Conservation (phyloP, 164 flowering plant genomes). For the Vitis vinifera region ASM3070453v1 NC_081820.1:2602001-2602500, state of each 20-base stretch:
- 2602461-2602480: constrained; percentile 18
- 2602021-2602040: not conserved
- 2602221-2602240: constrained; percentile 93
- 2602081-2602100: not conserved
- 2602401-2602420: not conserved
- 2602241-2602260: constrained; percentile 81
- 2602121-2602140: not conserved
- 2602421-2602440: constrained; percentile 22
- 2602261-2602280: constrained; percentile 80
- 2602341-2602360: constrained; percentile 1
- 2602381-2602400: not conserved
- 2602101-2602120: not conserved
- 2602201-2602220: constrained; percentile 83
- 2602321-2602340: not conserved
- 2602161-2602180: constrained; percentile 53
- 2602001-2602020: not conserved
- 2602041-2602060: not conserved
- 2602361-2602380: not conserved
- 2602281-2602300: not conserved
- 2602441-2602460: constrained; percentile 23
- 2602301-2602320: not conserved
- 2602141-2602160: not conserved
- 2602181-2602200: constrained; percentile 97
- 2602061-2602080: not conserved
- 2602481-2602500: too few species aligned